Percentiles rank a stretch among this genome's conserved stretches.
Conservation (phyloP, 2,329 filamentous ascomycete species). For the Xylaria sp. region DNA sequence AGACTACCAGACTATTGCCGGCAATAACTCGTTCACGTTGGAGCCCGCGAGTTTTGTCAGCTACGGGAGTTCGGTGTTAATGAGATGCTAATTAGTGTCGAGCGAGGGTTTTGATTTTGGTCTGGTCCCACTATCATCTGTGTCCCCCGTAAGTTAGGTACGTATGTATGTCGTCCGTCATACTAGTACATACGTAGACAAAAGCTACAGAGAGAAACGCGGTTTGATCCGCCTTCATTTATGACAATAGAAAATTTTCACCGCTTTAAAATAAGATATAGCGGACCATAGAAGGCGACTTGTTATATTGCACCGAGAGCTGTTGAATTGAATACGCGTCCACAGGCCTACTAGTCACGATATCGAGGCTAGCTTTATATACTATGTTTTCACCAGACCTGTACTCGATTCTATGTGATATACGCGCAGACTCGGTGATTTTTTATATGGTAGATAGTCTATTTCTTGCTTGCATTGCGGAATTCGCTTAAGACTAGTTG, state of each 20-base stretch:
- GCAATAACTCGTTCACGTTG: constrained; percentile 1
- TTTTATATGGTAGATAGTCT: background rate
- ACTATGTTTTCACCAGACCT: background rate
- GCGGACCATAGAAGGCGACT: background rate
- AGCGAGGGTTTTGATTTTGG: background rate
- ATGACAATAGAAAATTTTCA: background rate
- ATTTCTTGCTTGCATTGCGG: background rate
- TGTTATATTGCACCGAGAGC: background rate
- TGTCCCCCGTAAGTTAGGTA: background rate
- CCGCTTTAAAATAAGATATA: background rate
- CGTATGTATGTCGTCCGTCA: background rate
- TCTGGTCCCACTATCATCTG: constrained; percentile 11
- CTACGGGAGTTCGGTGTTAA: background rate
- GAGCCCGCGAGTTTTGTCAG: background rate
- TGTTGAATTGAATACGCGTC: background rate
- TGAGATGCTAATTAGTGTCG: constrained; percentile 7
- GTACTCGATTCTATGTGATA: background rate
- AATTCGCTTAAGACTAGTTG: background rate
- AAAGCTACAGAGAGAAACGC: background rate
- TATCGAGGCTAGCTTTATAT: background rate
- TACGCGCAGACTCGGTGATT: background rate
- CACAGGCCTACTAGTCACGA: background rate
- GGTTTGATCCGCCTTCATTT: background rate
- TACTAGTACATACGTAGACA: background rate
- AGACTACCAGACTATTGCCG: constrained; percentile 4